Percentiles rank a stretch among this genome's conserved stretches.
Evolutionary conservation across 2,329 filamentous ascomycete genomes (phyloP).

Genomic region (Dothiorella sarmentorum): DNA sequence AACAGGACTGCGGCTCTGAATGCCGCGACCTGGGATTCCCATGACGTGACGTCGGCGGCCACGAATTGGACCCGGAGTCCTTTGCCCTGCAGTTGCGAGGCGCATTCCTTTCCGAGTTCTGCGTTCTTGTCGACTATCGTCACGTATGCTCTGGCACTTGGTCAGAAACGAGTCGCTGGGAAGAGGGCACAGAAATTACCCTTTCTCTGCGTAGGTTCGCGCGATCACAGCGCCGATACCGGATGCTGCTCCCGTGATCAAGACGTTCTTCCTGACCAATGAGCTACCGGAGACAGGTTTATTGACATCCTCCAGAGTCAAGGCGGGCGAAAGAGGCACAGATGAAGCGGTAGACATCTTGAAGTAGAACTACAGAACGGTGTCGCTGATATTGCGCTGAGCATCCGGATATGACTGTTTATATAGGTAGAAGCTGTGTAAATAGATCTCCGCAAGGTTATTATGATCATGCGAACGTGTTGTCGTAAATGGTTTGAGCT

Average conservation of each 20-base stretch:
- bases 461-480: too few species aligned
- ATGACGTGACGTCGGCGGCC: slow-evolving; percentile 30
- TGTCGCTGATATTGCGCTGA: too few species aligned
- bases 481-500: too few species aligned
- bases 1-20: slow-evolving; percentile 32
- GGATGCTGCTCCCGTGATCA: slow-evolving; percentile 6
- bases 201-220: neutral
- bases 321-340: too few species aligned
- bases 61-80: slow-evolving; percentile 29
- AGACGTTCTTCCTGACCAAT: neutral
- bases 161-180: neutral
- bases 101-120: slow-evolving; percentile 21
- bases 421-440: too few species aligned
- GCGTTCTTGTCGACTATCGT: slow-evolving; percentile 27
- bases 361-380: too few species aligned
- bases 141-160: slow-evolving; percentile 22
- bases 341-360: too few species aligned
- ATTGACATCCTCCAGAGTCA: too few species aligned
- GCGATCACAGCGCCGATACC: neutral
- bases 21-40: slow-evolving; percentile 27
- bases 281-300: too few species aligned
- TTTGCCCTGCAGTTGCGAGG: slow-evolving; percentile 20
- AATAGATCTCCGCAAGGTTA: too few species aligned
- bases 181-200: neutral
- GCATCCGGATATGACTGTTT: too few species aligned